Conservation (phyloP, 768 basidiomycete species). For the Pholiota molesta region DNA sequence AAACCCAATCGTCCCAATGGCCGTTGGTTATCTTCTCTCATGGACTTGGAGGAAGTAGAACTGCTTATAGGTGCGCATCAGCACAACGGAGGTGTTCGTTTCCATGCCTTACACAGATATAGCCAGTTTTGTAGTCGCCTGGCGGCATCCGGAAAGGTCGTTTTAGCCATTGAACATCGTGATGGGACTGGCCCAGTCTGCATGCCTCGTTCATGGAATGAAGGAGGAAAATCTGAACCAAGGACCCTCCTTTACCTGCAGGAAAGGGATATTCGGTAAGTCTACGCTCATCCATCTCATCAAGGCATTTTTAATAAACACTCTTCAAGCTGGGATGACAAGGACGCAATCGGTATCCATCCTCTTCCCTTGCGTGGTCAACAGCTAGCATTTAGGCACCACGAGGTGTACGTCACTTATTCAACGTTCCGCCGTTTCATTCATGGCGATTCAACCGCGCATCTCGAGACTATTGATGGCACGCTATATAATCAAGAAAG, state of each 20-base stretch:
- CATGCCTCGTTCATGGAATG: conserved; percentile 37
- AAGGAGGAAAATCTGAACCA: conserved; percentile 28
- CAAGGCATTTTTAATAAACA: background rate
- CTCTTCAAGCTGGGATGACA: conserved; percentile 31
- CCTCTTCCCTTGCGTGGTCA: conserved; percentile 59
- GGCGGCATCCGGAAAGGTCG: conserved; percentile 79
- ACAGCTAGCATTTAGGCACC: conserved; percentile 70
- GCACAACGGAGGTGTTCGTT: background rate
- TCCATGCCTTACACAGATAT: background rate
- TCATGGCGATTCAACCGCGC: conserved; percentile 30
- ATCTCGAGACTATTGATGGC: conserved; percentile 42
- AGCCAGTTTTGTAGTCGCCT: conserved; percentile 74
- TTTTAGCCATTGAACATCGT: conserved; percentile 81
- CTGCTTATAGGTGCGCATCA: conserved; percentile 59
- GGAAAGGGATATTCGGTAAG: conserved; percentile 59
- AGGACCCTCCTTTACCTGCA: conserved; percentile 52
- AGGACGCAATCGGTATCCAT: conserved; percentile 22
- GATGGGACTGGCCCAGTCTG: conserved; percentile 74
- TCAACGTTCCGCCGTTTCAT: conserved; percentile 61
- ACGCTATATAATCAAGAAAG: conserved; percentile 37
- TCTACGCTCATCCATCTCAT: background rate
- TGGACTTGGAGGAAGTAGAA: conserved; percentile 76
- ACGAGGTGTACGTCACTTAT: conserved; percentile 70
- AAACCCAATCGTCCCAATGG: conserved; percentile 46
- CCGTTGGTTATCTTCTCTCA: conserved; percentile 86